These are phyloP conservation scores for Tolypocladium amazonense DNA, from an alignment of 2,329 filamentous ascomycete species.

Conservation along the genomic window DNA sequence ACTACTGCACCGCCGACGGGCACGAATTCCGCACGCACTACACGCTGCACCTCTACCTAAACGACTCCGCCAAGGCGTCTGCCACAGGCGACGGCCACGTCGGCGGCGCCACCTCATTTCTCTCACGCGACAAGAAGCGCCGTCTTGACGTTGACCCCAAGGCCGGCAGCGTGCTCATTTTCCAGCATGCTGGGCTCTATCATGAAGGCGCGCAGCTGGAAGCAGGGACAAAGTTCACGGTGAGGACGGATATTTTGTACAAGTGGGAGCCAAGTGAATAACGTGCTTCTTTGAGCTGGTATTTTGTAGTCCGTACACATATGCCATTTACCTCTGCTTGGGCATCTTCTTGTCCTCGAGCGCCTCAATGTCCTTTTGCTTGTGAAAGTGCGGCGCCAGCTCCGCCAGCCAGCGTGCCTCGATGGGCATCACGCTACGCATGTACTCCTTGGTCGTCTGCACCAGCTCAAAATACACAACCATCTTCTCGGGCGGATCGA, in stretches of 20 bases:
- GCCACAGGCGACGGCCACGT: slow-evolving; percentile 19
- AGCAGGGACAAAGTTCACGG: slow-evolving; percentile 43
- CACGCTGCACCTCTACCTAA: slow-evolving; percentile 43
- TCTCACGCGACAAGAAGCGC: slow-evolving; percentile 29
- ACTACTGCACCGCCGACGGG: slow-evolving; percentile 40
- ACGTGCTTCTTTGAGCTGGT: background rate
- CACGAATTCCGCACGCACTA: slow-evolving; percentile 34
- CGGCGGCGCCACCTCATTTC: slow-evolving; percentile 46
- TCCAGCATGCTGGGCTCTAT: slow-evolving; percentile 40
- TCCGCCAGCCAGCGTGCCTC: slow-evolving; percentile 79
- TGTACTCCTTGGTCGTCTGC: slow-evolving; percentile 82
- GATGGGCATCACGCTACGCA: slow-evolving; percentile 77
- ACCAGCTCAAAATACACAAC: slow-evolving; percentile 81
- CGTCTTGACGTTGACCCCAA: slow-evolving; percentile 44
- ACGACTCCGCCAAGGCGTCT: slow-evolving; percentile 14
- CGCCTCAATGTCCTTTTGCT: slow-evolving; percentile 77
- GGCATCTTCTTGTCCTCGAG: slow-evolving; percentile 62
- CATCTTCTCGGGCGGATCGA: slow-evolving; percentile 67
- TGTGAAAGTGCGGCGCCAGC: slow-evolving; percentile 89
- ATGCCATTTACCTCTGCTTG: slow-evolving; percentile 14
- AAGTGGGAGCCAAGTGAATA: slow-evolving; percentile 13
- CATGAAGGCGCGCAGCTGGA: slow-evolving; percentile 45
- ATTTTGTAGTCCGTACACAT: background rate
- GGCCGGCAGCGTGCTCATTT: slow-evolving; percentile 47
- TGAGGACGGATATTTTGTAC: slow-evolving; percentile 46